A percentile compares a stretch with the other conserved stretches of the same genome.
Conservation (phyloP, 345 rosid genomes). For the Rhodomyrtus tomentosa region DNA sequence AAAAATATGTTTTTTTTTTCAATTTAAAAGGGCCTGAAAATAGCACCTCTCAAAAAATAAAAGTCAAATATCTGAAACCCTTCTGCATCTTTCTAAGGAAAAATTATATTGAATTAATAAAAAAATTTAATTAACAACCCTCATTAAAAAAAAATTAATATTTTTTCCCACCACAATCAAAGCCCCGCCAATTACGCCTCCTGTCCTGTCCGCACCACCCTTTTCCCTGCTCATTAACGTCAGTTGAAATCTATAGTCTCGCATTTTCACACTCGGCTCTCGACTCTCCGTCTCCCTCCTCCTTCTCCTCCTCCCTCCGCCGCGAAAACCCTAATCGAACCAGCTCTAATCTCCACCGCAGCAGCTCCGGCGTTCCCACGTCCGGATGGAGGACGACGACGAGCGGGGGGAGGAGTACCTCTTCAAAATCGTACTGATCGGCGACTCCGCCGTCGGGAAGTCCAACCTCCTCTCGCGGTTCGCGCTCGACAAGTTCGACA, state of each 20-base stretch:
- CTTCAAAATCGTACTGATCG: conserved; percentile 87
- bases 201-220: not conserved
- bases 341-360: not conserved
- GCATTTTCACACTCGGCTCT: not conserved
- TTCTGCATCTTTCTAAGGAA: not conserved
- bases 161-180: not conserved
- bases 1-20: not conserved
- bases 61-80: not conserved
- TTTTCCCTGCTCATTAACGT: not conserved
- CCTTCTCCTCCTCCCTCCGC: not conserved
- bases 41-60: not conserved
- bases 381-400: conserved; percentile 13
- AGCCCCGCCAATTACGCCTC: conserved; percentile 4
- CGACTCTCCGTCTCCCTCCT: not conserved
- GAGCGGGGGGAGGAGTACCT: conserved; percentile 55
- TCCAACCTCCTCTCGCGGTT: conserved; percentile 74
- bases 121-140: not conserved
- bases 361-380: conserved; percentile 1
- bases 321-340: not conserved
- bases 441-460: conserved; percentile 93
- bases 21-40: not conserved
- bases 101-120: not conserved
- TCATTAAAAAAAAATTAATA: not conserved
- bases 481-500: conserved; percentile 79
- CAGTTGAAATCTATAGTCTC: not conserved